Evolutionary conservation across 176 grass and related monocot species (phyloP), one percentile per base, ranked within the genome.

Genomic region (Cymbopogon citratus): DNA sequence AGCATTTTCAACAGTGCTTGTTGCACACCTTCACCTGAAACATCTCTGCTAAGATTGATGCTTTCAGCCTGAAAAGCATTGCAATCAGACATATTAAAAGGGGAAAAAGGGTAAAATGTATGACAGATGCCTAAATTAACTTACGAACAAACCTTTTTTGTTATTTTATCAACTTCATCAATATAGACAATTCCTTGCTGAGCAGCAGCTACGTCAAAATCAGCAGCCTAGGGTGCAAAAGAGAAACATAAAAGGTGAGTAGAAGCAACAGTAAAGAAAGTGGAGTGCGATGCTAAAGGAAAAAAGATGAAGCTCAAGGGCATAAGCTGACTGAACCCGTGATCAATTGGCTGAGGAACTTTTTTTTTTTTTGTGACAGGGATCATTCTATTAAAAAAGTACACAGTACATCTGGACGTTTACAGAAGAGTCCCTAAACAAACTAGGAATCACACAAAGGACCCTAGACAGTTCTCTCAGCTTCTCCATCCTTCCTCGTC

Each of bases 131-230:
- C 44, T 57, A 59, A 72, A 36, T 29, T 28, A 39, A 35, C 21
- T 14, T 11, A 14, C 13, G 74, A 45, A 10, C 25, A 69, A 44
- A 94, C 92, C 88, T 94, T 94, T 62, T 94, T 94, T 66, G 89
- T 94, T 75, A 94, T 91, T 83, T 94, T 94, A 86, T 94, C 92
- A 74, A 94, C 89, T 91, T 94, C 92, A 34, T 94, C 92, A 66
- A 94, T 94, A 70, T 94, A 94, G 4, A 94, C 76, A 2, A 94
- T 91, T 38, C 92, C 92, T 71, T 94, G 92, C 82, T 94, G 92
- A 35, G 92, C 92, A 69, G 92, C 88, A 41, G 84, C 71, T 62
- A 94, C 69, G 43, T 94, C 89, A 76, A 91, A 94, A 73, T 91
- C 88, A 78, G 92, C 92, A 89, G 89, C 92, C 92, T 94, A 40